Conservation (phyloP, 1,284 basidiomycete species). For the Irpex lacteus region DNA sequence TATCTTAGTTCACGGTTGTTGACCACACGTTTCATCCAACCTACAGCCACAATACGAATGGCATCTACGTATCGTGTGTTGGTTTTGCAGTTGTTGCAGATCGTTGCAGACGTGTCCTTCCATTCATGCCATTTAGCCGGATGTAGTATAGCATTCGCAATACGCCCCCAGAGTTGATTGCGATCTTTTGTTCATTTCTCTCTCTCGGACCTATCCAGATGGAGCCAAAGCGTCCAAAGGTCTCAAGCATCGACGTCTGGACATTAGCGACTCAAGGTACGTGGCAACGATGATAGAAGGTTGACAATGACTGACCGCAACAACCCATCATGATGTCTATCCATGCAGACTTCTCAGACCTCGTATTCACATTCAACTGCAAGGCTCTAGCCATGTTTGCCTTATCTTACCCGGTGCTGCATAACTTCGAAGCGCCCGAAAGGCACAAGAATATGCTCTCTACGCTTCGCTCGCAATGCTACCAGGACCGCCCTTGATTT, state of each 20-base stretch:
- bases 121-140: too few relatives aligned
- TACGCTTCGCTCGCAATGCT: background rate
- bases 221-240: background rate
- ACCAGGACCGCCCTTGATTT: background rate
- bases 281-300: background rate
- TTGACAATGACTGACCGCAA: background rate
- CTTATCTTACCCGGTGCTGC: background rate
- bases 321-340: conserved; percentile 1
- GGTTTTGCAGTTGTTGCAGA: too few relatives aligned
- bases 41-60: too few relatives aligned
- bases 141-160: too few relatives aligned
- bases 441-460: background rate
- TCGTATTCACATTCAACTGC: background rate
- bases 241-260: background rate
- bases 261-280: background rate
- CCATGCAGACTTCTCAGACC: background rate
- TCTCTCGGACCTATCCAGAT: background rate
- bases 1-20: too few relatives aligned
- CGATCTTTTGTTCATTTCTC: background rate
- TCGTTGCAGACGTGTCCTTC: too few relatives aligned
- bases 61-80: too few relatives aligned
- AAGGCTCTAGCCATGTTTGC: background rate
- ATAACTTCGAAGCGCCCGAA: background rate
- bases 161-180: background rate
- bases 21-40: too few relatives aligned